Base-by-base conservation (phyloP, 192 early-diverging fungal species). In the Cladochytrium replicatum region DNA sequence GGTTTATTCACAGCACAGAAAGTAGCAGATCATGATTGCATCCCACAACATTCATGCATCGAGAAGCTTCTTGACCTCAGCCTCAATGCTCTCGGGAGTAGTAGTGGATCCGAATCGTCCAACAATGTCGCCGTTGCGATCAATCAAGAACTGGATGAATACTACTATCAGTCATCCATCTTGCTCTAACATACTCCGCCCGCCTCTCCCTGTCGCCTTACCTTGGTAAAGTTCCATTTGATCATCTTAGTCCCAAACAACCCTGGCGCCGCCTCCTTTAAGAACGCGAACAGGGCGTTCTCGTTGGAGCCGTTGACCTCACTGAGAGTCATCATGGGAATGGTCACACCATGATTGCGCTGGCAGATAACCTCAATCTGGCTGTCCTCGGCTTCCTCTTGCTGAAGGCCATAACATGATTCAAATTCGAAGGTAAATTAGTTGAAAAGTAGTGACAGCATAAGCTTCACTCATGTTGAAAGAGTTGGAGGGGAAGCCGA, bases 321-420 rank as follows among this genome's bases (percentile, higher is more conserved):
- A n/a, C n/a, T n/a, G n/a, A n/a, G n/a, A n/a, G n/a, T n/a, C 64
- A 87, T 79, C 48, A 95, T 73, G 15, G 88, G 85, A 74, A 95
- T 95, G 1, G 72, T 64, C 6, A 94, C 87, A 28, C 80, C 82
- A 46, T 80, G 89, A 60, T 74, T 90, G 23, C 63, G 34, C 54
- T 69, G 58, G 65, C 90, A 91, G 46, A 64, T 61, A 19, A 53
- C 46, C 9, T 61, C 58, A 38, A 82, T 80, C 39, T 75, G 67
- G 3, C 64, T 63, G 31, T 19, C 48, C 17, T 53, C 29, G 5
- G 29, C 29, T n/a, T 50, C 47, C 30, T 59, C 61, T 47, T 65
- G 50, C n/a, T n/a, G n/a, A n/a, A n/a, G n/a, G n/a, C n/a, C n/a
- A n/a, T n/a, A n/a, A n/a, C n/a, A 22, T 40, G 21, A 40, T 40